Base-by-base conservation (phyloP, 257 asterid species). In the Ligustrum vulgare region DNA sequence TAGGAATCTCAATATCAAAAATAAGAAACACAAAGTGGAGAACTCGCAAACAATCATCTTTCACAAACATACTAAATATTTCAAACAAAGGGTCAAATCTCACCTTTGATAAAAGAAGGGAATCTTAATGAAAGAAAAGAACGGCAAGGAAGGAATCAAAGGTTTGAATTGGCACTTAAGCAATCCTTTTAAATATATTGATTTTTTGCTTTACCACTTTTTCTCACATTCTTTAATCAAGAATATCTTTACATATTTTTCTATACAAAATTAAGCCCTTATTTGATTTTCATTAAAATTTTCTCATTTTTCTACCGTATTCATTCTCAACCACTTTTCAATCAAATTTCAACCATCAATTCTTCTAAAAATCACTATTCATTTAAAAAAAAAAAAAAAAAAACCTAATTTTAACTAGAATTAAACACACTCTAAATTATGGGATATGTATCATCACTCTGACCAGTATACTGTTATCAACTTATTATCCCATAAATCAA, bases 201-300 rank as follows among this genome's bases (percentile, higher is more conserved):
- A 72, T 81, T 77, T 76, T 80, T 85, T 79, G 80, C 80, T 83
- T 85, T 84, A 70, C 72, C 45, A 81, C 76, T 43, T 79, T 77
- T 70, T 62, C 70, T 79, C 77, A 71, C 73, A 58, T 76, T 81
- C 75, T 85, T 76, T 81, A 43, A 75, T 80, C 82, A 47, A 71
- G 82, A 71, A 69, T 75, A 51, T 25, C 31, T 58, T 56, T 25
- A 60, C 67, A 25, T 60, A 22, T 23, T 60, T 65, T 79, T 76
- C 79, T 83, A 77, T 77, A 78, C 6, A 23, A 76, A 81, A 82
- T 75, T 66, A 60, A n/a, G n/a, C n/a, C n/a, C n/a, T n/a, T n/a
- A n/a, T n/a, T n/a, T n/a, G n/a, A n/a, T n/a, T n/a, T n/a, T n/a
- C n/a, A n/a, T n/a, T n/a, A n/a, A n/a, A n/a, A n/a, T n/a, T n/a